phyloP scores from a whole-genome alignment of 441 rosid genomes.

The Pelargonium cotyledonis region DNA sequence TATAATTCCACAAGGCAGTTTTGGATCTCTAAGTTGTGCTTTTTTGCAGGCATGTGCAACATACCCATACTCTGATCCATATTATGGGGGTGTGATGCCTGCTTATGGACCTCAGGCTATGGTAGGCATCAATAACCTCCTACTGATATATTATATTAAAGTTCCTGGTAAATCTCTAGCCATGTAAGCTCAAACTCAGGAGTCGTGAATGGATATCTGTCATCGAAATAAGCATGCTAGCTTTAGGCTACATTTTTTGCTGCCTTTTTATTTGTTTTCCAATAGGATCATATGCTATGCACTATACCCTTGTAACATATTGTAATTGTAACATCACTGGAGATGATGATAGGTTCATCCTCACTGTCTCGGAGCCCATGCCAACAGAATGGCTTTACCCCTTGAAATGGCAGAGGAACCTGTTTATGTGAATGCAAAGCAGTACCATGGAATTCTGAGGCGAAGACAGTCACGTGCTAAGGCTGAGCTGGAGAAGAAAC shows the following conservation, averaged over 20 bases:
- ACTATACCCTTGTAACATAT: too few relatives aligned
- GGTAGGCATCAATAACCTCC: constrained; percentile 19
- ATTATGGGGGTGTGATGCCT: constrained; percentile 21
- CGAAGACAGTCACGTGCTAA: constrained; percentile 39
- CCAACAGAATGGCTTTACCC: constrained; percentile 33
- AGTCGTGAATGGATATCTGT: too few relatives aligned
- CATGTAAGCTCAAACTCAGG: too few relatives aligned
- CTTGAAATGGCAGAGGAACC: constrained; percentile 37
- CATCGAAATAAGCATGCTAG: background rate
- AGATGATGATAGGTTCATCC: constrained; percentile 28
- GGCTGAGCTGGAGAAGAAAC: constrained; percentile 33
- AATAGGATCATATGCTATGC: too few relatives aligned
- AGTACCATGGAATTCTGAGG: constrained; percentile 39
- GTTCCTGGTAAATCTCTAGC: too few relatives aligned
- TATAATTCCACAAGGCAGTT: background rate
- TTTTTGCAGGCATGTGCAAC: constrained; percentile 29
- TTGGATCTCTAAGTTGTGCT: constrained; percentile 12
- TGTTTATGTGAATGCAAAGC: constrained; percentile 31
- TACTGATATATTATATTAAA: background rate
- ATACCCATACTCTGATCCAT: constrained; percentile 26
- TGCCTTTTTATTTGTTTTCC: too few relatives aligned
- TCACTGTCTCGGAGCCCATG: constrained; percentile 23
- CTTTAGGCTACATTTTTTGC: background rate
- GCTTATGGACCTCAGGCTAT: constrained; percentile 32
- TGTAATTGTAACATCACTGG: constrained; percentile 1